A percentile compares a stretch with the other conserved stretches of the same genome.
Evolutionary conservation across 2,329 filamentous ascomycete genomes (phyloP).

Genomic region (Fusarium newnesense): DNA sequence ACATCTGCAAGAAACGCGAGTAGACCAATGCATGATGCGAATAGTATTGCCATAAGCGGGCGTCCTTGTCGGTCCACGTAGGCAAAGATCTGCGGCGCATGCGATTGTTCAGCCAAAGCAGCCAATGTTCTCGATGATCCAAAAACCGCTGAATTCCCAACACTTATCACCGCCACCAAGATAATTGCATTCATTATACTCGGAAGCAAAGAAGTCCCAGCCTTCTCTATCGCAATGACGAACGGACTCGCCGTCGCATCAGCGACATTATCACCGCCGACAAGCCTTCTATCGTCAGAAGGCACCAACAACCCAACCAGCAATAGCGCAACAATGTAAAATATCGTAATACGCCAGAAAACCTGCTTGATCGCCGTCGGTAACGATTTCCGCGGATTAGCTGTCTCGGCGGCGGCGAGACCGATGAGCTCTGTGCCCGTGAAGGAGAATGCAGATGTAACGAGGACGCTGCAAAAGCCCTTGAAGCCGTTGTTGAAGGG

Average conservation of each 20-base stretch:
- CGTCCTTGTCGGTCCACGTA: slow-evolving; percentile 90
- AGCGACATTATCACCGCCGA: slow-evolving; percentile 63
- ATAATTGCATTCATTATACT: slow-evolving; percentile 97
- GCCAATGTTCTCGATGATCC: slow-evolving; percentile 90
- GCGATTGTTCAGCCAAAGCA: slow-evolving; percentile 86
- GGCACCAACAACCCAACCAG: slow-evolving; percentile 86
- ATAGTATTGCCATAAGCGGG: slow-evolving; percentile 76
- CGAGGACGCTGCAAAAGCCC: slow-evolving; percentile 79
- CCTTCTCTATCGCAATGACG: slow-evolving; percentile 89
- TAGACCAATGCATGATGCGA: slow-evolving; percentile 76
- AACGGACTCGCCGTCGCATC: slow-evolving; percentile 86
- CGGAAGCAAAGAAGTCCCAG: slow-evolving; percentile 81
- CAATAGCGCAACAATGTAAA: slow-evolving; percentile 87
- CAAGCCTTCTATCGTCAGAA: slow-evolving; percentile 76
- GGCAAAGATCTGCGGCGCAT: slow-evolving; percentile 79
- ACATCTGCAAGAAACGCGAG: slow-evolving; percentile 81
- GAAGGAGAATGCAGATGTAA: slow-evolving; percentile 80
- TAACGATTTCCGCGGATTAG: slow-evolving; percentile 80
- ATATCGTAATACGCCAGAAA: slow-evolving; percentile 92
- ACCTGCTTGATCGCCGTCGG: slow-evolving; percentile 92
- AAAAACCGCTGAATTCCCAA: slow-evolving; percentile 92
- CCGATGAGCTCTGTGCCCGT: slow-evolving; percentile 81
- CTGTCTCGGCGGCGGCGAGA: slow-evolving; percentile 80
- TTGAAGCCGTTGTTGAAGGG: slow-evolving; percentile 87
- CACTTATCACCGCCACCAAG: slow-evolving; percentile 87